Evolutionary conservation across 2,329 filamentous ascomycete genomes (phyloP).

Genomic region (Eutypella sp.): DNA sequence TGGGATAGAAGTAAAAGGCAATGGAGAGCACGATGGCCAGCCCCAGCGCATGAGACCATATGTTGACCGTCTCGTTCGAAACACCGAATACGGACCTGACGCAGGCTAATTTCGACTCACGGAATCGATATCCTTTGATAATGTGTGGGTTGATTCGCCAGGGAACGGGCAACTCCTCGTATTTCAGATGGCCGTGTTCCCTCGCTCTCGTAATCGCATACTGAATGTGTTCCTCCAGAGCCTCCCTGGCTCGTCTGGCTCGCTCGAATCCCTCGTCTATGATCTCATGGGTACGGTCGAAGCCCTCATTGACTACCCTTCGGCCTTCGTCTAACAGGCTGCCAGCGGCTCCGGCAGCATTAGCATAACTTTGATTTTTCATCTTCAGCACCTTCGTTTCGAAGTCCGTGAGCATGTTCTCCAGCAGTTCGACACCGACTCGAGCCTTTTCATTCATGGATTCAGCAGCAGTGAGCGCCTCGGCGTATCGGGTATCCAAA

Average conservation of each 20-base stretch:
- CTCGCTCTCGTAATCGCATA: conserved; percentile 69
- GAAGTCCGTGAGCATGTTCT: conserved; percentile 78
- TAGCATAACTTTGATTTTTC: conserved; percentile 67
- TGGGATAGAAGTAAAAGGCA: conserved; percentile 94
- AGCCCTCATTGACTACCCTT: conserved; percentile 73
- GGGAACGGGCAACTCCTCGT: conserved; percentile 83
- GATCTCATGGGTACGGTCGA: conserved; percentile 69
- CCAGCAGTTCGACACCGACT: conserved; percentile 80
- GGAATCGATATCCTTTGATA: conserved; percentile 85
- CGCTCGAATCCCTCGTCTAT: conserved; percentile 77
- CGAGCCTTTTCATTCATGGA: conserved; percentile 89
- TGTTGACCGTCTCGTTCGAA: conserved; percentile 94
- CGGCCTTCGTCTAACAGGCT: conserved; percentile 73
- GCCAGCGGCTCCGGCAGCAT: conserved; percentile 60
- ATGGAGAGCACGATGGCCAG: conserved; percentile 82
- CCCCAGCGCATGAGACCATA: conserved; percentile 92
- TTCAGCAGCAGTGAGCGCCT: conserved; percentile 76
- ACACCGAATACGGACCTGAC: conserved; percentile 76
- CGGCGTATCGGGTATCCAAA: conserved; percentile 80
- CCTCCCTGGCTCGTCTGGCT: conserved; percentile 76
- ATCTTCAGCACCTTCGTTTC: conserved; percentile 78
- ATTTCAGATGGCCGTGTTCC: conserved; percentile 77
- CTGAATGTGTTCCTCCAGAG: conserved; percentile 79
- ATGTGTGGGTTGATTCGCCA: conserved; percentile 98
- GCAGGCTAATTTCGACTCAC: conserved; percentile 84